Base-by-base conservation (phyloP, 768 basidiomycete genomes). In the Leccinum uliginosum region DNA sequence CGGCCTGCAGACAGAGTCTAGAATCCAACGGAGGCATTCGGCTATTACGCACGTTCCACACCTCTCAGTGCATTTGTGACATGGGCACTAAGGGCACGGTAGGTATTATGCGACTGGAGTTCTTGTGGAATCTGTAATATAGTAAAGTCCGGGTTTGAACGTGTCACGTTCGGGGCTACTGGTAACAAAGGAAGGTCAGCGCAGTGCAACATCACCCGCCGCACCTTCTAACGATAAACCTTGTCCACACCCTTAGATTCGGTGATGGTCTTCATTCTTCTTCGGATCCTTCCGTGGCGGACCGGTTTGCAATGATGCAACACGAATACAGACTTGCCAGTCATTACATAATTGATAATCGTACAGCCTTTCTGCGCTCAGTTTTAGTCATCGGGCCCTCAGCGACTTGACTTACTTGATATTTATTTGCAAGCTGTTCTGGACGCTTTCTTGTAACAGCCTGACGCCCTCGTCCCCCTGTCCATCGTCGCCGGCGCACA, bases 361-460 rank as follows among this genome's bases (percentile, higher is more conserved):
- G 93, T 93, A 74, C 94, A 97, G 67, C 92, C 73, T 86, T 93
- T 54, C 85, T 89, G 65, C 54, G 38, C 40, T 56, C 40, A 52
- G 62, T 57, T 51, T 30, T 56, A 32, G 54, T 50, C 23, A 35
- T 47, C 47, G 57, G 48, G 54, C 29, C 14, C 12, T 44, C 27
- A 21, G 34, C n/a, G n/a, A 29, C 44, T 53, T 57, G 50, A 67
- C 77, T 63, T 71, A 90, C 91, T 74, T 65, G 59, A 95, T 83
- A 4, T 76, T 81, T 64, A 85, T 57, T 73, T 61, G 1, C 74
- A 80, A 29, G 70, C 59, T 72, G 44, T 62, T 62, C 29, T 67
- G 59, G 21, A 86, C 76, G 61, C 85, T 95, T 51, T 85, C 75
- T 59, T 78, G 74, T 61, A 95, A 67, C 50, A 94, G 68, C n/a